These are phyloP conservation scores for Anisogramma anomala DNA, from an alignment of 2,329 filamentous ascomycete genomes.

Conservation along the genomic window DNA sequence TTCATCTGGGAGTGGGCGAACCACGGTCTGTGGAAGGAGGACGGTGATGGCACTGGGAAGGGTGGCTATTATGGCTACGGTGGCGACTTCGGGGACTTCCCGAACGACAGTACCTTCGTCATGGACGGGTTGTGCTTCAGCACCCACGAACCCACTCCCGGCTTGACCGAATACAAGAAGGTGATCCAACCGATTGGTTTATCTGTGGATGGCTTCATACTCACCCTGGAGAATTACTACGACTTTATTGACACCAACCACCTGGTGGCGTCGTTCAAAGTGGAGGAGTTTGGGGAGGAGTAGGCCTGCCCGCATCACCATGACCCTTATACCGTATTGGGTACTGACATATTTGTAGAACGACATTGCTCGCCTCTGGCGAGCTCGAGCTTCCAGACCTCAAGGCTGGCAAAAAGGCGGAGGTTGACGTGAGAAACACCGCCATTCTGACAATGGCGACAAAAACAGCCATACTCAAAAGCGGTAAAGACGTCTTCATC, in stretches of 20 bases:
- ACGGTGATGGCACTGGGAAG: slow-evolving; percentile 22
- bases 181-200: slow-evolving; percentile 43
- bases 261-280: slow-evolving; percentile 30
- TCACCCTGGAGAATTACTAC: slow-evolving; percentile 37
- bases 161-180: slow-evolving; percentile 45
- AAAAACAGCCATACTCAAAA: slow-evolving; percentile 21
- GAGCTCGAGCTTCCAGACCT: slow-evolving; percentile 30
- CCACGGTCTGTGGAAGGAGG: slow-evolving; percentile 42
- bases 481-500: slow-evolving; percentile 31
- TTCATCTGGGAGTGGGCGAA: slow-evolving; percentile 59
- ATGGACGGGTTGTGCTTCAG: slow-evolving; percentile 48
- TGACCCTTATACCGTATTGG: background rate
- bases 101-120: slow-evolving; percentile 50
- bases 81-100: slow-evolving; percentile 49
- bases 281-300: slow-evolving; percentile 32
- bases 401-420: slow-evolving; percentile 26
- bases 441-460: too few species aligned
- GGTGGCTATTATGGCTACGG: slow-evolving; percentile 46
- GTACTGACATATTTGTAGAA: slow-evolving; percentile 12
- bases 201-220: slow-evolving; percentile 23
- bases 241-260: slow-evolving; percentile 35
- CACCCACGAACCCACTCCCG: slow-evolving; percentile 44
- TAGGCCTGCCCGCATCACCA: slow-evolving; percentile 22
- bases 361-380: slow-evolving; percentile 23
- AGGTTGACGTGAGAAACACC: slow-evolving; percentile 23